Percentiles rank a stretch among this genome's conserved stretches.
These are phyloP conservation scores for Talaromyces sp. DNA, from an alignment of 2,329 filamentous ascomycete species.

Conservation along the genomic window DNA sequence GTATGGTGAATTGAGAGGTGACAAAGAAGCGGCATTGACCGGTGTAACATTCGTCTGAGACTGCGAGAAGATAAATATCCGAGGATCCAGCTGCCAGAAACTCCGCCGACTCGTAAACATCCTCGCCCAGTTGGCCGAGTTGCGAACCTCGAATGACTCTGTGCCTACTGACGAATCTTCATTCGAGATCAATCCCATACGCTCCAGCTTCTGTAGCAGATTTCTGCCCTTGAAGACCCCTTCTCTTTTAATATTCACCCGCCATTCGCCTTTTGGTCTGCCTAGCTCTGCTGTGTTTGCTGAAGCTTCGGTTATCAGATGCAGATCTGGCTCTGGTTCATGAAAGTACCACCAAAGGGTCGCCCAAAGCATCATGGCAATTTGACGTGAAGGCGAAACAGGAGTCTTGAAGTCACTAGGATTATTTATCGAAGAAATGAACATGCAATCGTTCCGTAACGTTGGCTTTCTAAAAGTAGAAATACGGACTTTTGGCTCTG, in stretches of 20 bases:
- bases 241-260: slow-evolving; percentile 76
- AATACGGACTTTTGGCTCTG: slow-evolving; percentile 18
- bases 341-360: slow-evolving; percentile 98
- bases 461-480: slow-evolving; percentile 73
- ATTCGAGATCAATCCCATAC: slow-evolving; percentile 80
- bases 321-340: slow-evolving; percentile 67
- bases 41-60: slow-evolving; percentile 50
- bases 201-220: slow-evolving; percentile 82
- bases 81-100: slow-evolving; percentile 90
- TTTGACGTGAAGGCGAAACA: slow-evolving; percentile 77
- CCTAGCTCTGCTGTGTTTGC: slow-evolving; percentile 65
- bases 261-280: slow-evolving; percentile 80
- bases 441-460: slow-evolving; percentile 73
- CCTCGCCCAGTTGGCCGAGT: slow-evolving; percentile 64
- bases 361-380: slow-evolving; percentile 95
- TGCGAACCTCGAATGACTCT: slow-evolving; percentile 56
- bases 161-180: slow-evolving; percentile 72
- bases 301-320: slow-evolving; percentile 61
- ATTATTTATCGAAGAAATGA: slow-evolving; percentile 87
- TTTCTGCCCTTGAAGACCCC: slow-evolving; percentile 84
- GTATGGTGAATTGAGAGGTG: slow-evolving; percentile 44
- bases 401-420: slow-evolving; percentile 78
- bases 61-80: slow-evolving; percentile 83
- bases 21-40: slow-evolving; percentile 41
- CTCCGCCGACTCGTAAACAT: slow-evolving; percentile 79